phyloP scores from a whole-genome alignment of 495 filamentous ascomycete genomes.

The Sordaria brevicollis region DNA sequence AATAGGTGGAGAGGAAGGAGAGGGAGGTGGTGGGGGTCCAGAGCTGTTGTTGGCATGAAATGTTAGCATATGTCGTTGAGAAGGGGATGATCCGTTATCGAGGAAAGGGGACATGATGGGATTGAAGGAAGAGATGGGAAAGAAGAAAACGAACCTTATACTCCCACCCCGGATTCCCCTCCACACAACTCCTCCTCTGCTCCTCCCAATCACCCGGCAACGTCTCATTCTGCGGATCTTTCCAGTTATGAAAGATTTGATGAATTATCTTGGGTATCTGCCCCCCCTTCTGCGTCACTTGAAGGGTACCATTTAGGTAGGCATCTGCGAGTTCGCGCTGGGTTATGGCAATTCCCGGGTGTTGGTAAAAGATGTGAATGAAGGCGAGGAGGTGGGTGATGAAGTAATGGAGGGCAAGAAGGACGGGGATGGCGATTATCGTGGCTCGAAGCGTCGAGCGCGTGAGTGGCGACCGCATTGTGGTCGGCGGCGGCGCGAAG shows the following conservation, averaged over 20 bases:
- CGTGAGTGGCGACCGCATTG: not conserved
- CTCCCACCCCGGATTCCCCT: conserved; percentile 68
- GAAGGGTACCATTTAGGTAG: not conserved
- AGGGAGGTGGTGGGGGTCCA: conserved; percentile 74
- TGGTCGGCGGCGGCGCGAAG: not conserved
- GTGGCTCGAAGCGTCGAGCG: conserved; percentile 7
- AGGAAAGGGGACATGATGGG: not conserved
- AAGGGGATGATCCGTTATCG: too few relatives aligned
- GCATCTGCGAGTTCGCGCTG: conserved; percentile 10
- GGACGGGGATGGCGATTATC: conserved; percentile 1
- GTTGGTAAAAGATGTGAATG: conserved; percentile 17
- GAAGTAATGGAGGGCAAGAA: conserved; percentile 2
- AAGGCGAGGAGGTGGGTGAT: conserved; percentile 13
- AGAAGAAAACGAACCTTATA: conserved; percentile 52
- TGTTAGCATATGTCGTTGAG: not conserved
- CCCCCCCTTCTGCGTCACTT: conserved; percentile 1
- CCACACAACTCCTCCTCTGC: conserved; percentile 64
- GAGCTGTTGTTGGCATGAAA: conserved; percentile 40
- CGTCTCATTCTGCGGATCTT: conserved; percentile 32
- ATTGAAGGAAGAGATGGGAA: not conserved
- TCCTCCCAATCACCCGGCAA: conserved; percentile 66
- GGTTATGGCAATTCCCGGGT: conserved; percentile 15
- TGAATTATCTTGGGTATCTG: conserved; percentile 72
- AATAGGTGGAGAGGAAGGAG: conserved; percentile 64
- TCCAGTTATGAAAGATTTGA: conserved; percentile 68